These are phyloP conservation scores for Diaporthe sp. DNA, from an alignment of 2,329 filamentous ascomycete genomes.

Conservation along the genomic window DNA sequence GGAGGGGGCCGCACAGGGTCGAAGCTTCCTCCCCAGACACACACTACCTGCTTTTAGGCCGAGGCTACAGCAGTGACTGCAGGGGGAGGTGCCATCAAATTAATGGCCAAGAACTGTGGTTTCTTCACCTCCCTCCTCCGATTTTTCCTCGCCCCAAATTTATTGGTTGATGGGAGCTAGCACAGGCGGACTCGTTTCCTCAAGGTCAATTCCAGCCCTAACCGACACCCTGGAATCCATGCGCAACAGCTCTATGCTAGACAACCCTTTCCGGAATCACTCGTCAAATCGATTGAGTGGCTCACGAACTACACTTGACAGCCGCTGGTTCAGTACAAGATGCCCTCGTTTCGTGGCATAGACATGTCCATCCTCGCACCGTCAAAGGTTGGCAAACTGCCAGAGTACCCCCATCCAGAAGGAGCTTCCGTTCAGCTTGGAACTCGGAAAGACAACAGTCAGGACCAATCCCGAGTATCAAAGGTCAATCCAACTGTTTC, in stretches of 20 bases:
- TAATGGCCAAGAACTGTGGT: too few species aligned
- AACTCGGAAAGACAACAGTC: constrained; percentile 39
- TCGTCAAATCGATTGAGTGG: background rate
- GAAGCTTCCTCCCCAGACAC: constrained; percentile 13
- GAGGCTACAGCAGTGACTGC: background rate
- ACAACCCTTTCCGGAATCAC: too few species aligned
- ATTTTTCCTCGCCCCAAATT: background rate
- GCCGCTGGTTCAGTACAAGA: constrained; percentile 40
- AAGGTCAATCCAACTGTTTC: constrained; percentile 56
- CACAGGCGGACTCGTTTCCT: background rate
- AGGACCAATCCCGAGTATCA: constrained; percentile 42
- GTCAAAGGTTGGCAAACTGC: constrained; percentile 50
- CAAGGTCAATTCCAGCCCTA: background rate
- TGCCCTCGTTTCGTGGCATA: constrained; percentile 62
- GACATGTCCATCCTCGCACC: constrained; percentile 55
- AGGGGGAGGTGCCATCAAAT: background rate
- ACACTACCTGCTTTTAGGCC: background rate
- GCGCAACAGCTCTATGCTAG: background rate
- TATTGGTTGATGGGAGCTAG: background rate
- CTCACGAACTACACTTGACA: background rate
- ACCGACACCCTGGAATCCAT: background rate
- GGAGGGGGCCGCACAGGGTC: background rate
- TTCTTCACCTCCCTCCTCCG: background rate
- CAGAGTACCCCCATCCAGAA: constrained; percentile 67
- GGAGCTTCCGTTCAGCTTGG: constrained; percentile 54